Evolutionary conservation across 1,139 yeast species (phyloP), one percentile per base, ranked within the genome.

Genomic region (Pichia sp.): DNA sequence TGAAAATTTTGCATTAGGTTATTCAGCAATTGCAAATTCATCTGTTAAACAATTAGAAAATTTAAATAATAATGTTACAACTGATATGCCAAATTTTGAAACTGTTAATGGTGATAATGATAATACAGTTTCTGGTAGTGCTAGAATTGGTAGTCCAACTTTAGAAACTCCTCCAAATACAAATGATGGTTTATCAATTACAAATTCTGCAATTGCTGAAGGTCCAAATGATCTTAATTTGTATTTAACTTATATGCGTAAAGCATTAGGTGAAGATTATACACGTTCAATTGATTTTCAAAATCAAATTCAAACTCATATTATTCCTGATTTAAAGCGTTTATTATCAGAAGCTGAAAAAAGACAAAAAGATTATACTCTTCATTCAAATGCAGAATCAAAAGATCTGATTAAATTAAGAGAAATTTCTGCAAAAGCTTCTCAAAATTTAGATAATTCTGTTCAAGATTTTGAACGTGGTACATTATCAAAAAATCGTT

Each of bases 291-390:
- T 39, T 4, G 59, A 57, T 26, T 43, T 55, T 23, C 60, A 60
- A 33, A 46, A 41, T 11, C 46, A 55, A 27, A 48, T 63, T 30
- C 57, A 51, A 39, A 30, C 45, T 3, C 57, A 58, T 32, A 47
- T 60, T 10, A 27, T 61, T 6, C 66, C 66, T 2, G 59, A 56
- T 39, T 50, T 62, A 28, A 56, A 54, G 32, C 50, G 50, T n/a
- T 45, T 57, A 6, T 40, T 46, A 23, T 39, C 48, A 1, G 67
- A 66, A 28, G 47, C 70, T 35, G 62, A 60, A 16, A 55, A 63
- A 24, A 67, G 65, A 48, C 69, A 66, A 54, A 71, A 68, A 50
- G 68, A 65, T 40, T 64, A 68, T 43, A 36, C 57, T 31, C 57
- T 58, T 12, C 11, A 9, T 8, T 58, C 66, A 33, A n/a, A 45